Base-by-base conservation (phyloP, 768 basidiomycete genomes). In the Neoboletus brunneissimus region DNA sequence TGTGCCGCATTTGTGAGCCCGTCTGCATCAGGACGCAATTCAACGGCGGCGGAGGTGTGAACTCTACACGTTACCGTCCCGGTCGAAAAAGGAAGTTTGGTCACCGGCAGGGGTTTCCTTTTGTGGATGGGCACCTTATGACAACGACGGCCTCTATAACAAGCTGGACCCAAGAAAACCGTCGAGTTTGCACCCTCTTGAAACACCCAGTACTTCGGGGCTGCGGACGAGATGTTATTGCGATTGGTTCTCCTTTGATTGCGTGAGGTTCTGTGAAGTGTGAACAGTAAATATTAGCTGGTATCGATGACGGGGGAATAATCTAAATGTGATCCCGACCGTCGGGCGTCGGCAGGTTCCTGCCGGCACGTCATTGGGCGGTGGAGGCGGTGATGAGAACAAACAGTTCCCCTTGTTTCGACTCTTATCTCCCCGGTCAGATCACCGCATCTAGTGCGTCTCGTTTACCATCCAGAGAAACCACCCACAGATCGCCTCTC, bases 1-100 rank as follows among this genome's bases (percentile, higher is more conserved):
- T 70, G 9, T 70, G 57, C 38, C 70, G 66, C 53, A 68, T 35
- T 16, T 48, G 51, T 45, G 61, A 50, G 37, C 8, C 25, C 13
- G 27, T 5, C 49, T 13, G 25, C 25, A 25, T 27, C 0, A 11
- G 8, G 15, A 32, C 10, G 35, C 25, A 25, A 25, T 18, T 46
- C n/a, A 13, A 18, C 11, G 44, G 27, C 1, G 22, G 20, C 2
- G 3, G 12, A 9, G 18, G 18, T 45, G n/a, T 20, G 46, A 47
- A 31, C 12, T 8, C 2, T 13, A 7, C 45, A n/a, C 37, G 31
- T 32, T 32, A 32, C 16, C 5, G 15, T 16, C 16, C 2, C 11
- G 11, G 12, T 42, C 41, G 8, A 18, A 65, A 65, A 62, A 41
- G 64, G 64, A 55, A 64, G 25, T 20, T n/a, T 42, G 48, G 31